Evolutionary conservation across 768 basidiomycete genomes (phyloP), one percentile per base, ranked within the genome.

Genomic region (Sutorius australiensis): DNA sequence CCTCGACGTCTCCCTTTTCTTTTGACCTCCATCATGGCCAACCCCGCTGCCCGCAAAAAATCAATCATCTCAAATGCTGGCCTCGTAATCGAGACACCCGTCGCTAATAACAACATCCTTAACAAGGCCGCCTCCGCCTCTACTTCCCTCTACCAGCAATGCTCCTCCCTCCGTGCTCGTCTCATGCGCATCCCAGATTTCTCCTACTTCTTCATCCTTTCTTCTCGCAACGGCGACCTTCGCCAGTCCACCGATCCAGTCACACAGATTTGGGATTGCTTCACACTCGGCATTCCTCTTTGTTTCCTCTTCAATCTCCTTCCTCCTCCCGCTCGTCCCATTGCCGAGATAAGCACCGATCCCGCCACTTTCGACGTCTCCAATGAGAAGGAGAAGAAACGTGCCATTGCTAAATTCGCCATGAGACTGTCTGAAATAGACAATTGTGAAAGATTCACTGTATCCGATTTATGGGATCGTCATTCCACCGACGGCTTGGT

Each of bases 221-320:
- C 84, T 8, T 73, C 81, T 8, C 64, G 77, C 17, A 66, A 75
- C 36, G 83, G 82, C 57, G 77, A 84, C 38, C 72, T 76, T 32
- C 80, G 90, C 52, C 83, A 83, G 69, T 89, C 88, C 32, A 88
- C 87, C 39, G 94, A 98, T 74, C 92, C 93, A 34, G 95, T 99
- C 63, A 86, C 88, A 43, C 91, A 93, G 69, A 84, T 98, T 46
- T 95, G 95, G 87, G 90, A 92, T 66, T 85, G 90, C 67, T 90
- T 99, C 73, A 86, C 93, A 38, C 81, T 93, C 33, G 97, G 97
- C 53, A 85, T 92, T 44, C 87, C 94, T 41, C 87, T 98, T 61
- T 95, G 93, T 75, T 97, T 89, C 76, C 84, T 99, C 62, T 95
- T 92, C 78, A 95, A 99, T 73, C 84, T 89, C 69, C 84, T 98